Evolutionary conservation across 306 rosid species (phyloP).

Genomic region (Sesbania bispinosa): DNA sequence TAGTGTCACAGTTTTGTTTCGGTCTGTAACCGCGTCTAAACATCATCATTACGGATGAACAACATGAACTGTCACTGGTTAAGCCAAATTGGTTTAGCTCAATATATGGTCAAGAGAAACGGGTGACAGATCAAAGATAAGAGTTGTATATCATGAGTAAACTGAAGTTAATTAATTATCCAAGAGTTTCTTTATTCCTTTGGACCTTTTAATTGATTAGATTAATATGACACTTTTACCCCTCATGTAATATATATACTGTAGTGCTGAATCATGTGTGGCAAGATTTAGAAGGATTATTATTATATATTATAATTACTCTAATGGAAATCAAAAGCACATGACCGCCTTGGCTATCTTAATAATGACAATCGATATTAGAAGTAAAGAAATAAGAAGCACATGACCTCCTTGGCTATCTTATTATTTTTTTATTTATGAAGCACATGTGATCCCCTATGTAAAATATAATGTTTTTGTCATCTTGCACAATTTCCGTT

Average conservation of each 20-base stretch:
- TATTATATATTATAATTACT: not conserved
- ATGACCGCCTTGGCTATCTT: not conserved
- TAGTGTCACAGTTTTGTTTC: too few species aligned
- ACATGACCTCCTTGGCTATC: constrained; percentile 24
- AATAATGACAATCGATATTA: constrained; percentile 13
- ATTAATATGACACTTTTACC: not conserved
- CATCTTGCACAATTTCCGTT: not conserved
- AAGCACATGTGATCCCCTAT: constrained; percentile 33
- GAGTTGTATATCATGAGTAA: too few species aligned
- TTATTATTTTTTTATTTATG: not conserved
- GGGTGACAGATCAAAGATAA: too few species aligned
- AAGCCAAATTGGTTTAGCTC: too few species aligned
- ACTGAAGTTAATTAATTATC: too few species aligned
- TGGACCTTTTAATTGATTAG: not conserved
- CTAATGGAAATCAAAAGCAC: constrained; percentile 28
- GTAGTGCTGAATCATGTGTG: not conserved
- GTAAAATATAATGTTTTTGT: constrained; percentile 22
- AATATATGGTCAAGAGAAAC: too few species aligned
- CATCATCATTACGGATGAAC: too few species aligned
- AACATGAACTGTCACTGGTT: too few species aligned
- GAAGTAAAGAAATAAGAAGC: constrained; percentile 18
- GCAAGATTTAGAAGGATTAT: not conserved
- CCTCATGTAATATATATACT: not conserved
- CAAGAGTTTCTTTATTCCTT: too few species aligned
- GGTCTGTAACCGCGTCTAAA: too few species aligned